Evolutionary conservation across 2,329 filamentous ascomycete genomes (phyloP), one percentile per base, ranked within the genome.

Genomic region (Ilyonectria sp.): DNA sequence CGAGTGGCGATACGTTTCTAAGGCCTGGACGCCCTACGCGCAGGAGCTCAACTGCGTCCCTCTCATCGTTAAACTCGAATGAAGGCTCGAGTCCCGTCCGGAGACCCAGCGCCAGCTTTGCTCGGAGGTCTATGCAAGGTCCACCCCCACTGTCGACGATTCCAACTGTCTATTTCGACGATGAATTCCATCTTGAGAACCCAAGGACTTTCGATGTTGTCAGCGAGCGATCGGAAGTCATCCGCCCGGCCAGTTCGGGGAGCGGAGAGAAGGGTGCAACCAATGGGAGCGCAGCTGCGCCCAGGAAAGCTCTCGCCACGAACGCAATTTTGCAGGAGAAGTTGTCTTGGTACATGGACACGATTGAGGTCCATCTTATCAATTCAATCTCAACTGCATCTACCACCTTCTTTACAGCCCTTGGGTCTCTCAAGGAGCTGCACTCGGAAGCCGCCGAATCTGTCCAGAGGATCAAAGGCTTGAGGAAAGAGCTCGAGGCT

Each of bases 291-390:
- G 82, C 86, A 0, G 82, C 87, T 23, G 76, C 77, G 2, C 91
- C 93, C 9, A 89, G 95, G 67, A 98, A 98, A 79, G 93, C 94
- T 1, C 85, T 99, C 31, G 95, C 95, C 8, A 98, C 95, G 0
- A 99, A 99, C 81, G 96, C 96, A 0, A 99, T 99, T 65, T 81
- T 99, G 40, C 96, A 99, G 79, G 96, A 99, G 81, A 99, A 99
- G 81, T 85, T 99, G 13, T 98, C 96, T 0, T 99, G 96, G 96
- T 99, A 99, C 80, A 97, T 99, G 94, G 96, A 99, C 79, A 99
- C 96, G 0, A 94, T 99, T 23, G 96, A 99, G 79, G 94, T 99
- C 61, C 96, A 99, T 79, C 85, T 99, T 8, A 98, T 99, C 74
- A 94, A 94, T 35, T 97, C 95, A 0, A 99, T 99, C 69, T 98